Evolutionary conservation across 495 filamentous ascomycete genomes (phyloP).

Genomic region (Aspergillus kassunensis): DNA sequence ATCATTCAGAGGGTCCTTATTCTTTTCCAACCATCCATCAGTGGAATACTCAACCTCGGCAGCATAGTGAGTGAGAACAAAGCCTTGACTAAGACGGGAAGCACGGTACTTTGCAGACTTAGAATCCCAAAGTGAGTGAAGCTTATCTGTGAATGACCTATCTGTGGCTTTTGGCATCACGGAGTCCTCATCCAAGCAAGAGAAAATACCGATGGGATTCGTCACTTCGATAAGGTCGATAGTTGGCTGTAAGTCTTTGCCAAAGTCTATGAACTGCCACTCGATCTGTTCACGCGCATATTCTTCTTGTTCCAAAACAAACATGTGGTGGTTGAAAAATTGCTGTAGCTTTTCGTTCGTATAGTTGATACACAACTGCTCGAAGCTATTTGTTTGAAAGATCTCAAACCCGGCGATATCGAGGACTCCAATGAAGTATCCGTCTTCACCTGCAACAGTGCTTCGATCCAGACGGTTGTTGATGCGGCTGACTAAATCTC

Average conservation of each 20-base stretch:
- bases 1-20: slow-evolving; percentile 97
- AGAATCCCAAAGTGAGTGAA: slow-evolving; percentile 93
- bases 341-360: slow-evolving; percentile 99
- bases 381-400: slow-evolving; percentile 97
- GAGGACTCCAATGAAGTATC: slow-evolving; percentile 93
- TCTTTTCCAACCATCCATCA: slow-evolving; percentile 95
- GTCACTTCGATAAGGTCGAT: slow-evolving; percentile 95
- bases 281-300: slow-evolving; percentile 98
- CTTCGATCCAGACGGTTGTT: slow-evolving; percentile 85
- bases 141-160: slow-evolving; percentile 93
- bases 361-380: slow-evolving; percentile 99
- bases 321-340: slow-evolving; percentile 99
- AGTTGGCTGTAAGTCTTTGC: slow-evolving; percentile 93
- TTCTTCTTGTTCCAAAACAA: slow-evolving; percentile 97
- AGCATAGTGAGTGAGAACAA: slow-evolving; percentile 97
- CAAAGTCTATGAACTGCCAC: slow-evolving; percentile 99
- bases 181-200: slow-evolving; percentile 94
- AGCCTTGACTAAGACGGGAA: slow-evolving; percentile 84
- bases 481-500: slow-evolving; percentile 85
- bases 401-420: slow-evolving; percentile 99
- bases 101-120: slow-evolving; percentile 91
- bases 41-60: slow-evolving; percentile 97
- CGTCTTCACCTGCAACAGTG: slow-evolving; percentile 75
- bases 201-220: slow-evolving; percentile 98
- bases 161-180: slow-evolving; percentile 99